A percentile compares a stretch with the other conserved stretches of the same genome.
These are phyloP conservation scores for Suillus subalutaceus DNA, from an alignment of 768 basidiomycete species.

Conservation along the genomic window DNA sequence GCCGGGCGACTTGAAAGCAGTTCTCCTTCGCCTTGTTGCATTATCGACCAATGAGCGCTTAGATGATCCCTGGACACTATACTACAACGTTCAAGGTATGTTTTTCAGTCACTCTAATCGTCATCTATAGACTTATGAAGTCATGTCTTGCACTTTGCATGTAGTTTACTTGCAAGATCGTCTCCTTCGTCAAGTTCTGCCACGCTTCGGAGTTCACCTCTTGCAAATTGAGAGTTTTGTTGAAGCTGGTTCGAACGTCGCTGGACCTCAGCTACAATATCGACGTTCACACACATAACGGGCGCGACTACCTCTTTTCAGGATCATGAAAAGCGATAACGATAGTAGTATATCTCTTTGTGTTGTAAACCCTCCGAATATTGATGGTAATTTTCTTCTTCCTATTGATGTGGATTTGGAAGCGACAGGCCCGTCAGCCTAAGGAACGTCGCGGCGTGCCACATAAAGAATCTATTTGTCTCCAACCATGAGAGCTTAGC, in stretches of 20 bases:
- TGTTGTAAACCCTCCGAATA: background rate
- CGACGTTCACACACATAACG: background rate
- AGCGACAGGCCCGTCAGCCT: background rate
- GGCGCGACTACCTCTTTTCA: too few relatives aligned
- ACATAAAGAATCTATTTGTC: background rate
- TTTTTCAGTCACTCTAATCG: background rate
- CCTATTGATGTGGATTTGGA: background rate
- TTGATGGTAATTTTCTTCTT: background rate
- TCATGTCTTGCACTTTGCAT: background rate
- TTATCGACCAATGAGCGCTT: slow-evolving; percentile 9
- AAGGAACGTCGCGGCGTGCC: background rate
- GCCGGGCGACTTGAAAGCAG: background rate
- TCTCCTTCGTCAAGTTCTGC: slow-evolving; percentile 43
- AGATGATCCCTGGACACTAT: slow-evolving; percentile 49
- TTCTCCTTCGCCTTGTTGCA: background rate
- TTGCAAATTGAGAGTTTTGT: slow-evolving; percentile 33
- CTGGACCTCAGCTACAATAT: background rate
- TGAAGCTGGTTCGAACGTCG: background rate
- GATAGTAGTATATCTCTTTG: background rate
- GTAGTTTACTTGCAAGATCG: slow-evolving; percentile 55
- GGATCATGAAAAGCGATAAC: background rate
- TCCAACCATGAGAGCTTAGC: background rate
- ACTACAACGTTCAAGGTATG: slow-evolving; percentile 57
- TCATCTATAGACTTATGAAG: background rate
- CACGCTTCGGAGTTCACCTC: slow-evolving; percentile 44